Base-by-base conservation (phyloP, 352 stramenopile genomes). In the Phytophthora pluvialis region DNA sequence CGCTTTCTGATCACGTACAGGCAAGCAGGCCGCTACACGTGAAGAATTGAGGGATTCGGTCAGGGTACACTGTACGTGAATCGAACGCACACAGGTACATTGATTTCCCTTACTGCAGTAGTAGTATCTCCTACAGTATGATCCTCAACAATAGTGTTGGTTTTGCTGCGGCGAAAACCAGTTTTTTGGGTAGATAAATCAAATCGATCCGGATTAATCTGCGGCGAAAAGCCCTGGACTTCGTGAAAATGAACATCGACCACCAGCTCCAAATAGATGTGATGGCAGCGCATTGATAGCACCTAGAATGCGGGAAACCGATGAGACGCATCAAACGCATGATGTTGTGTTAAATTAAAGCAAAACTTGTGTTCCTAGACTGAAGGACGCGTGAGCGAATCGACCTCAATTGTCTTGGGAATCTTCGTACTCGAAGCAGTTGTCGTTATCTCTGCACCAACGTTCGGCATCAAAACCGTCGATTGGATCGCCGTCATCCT, bases 1-100 rank as follows among this genome's bases (percentile, higher is more conserved):
- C 98, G 94, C 87, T 99, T 99, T 64, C 97, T 94, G 76, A 99
- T 99, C 40, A 99, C 97, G 76, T 99, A 99, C 60, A 99, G n/a
- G n/a, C n/a, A n/a, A n/a, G n/a, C n/a, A n/a, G n/a, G n/a, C n/a
- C n/a, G n/a, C n/a, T n/a, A n/a, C n/a, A n/a, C n/a, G n/a, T n/a
- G n/a, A n/a, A n/a, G n/a, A n/a, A n/a, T n/a, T n/a, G n/a, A n/a
- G n/a, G n/a, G n/a, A n/a, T n/a, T n/a, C n/a, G n/a, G n/a, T n/a
- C n/a, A n/a, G n/a, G n/a, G n/a, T n/a, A n/a, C n/a, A n/a, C n/a
- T n/a, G n/a, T n/a, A n/a, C n/a, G n/a, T n/a, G n/a, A n/a, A n/a
- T n/a, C n/a, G n/a, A n/a, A n/a, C n/a, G n/a, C n/a, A n/a, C n/a
- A n/a, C n/a, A n/a, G n/a, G n/a, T n/a, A n/a, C n/a, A n/a, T n/a